Conservation (phyloP, 805 yeast genomes). For the Pichia paraexigua region DNA sequence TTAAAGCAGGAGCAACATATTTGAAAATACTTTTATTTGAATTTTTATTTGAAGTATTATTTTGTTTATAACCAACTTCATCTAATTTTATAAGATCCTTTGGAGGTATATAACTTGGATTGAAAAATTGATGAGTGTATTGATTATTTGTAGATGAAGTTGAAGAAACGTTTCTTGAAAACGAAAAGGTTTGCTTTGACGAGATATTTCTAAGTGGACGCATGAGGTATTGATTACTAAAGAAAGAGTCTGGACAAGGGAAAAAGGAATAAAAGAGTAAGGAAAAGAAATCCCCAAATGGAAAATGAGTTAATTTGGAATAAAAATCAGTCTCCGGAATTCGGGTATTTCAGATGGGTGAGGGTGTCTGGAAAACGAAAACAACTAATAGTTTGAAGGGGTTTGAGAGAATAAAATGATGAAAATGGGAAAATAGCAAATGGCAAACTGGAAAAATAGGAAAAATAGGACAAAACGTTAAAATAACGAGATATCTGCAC, state of each 20-base stretch:
- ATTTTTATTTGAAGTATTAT: slow-evolving; percentile 9
- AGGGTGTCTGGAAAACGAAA: no score
- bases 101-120: slow-evolving; percentile 28
- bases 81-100: slow-evolving; percentile 23
- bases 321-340: no score
- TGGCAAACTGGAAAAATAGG: no score
- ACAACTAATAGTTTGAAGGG: no score
- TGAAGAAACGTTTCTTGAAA: slow-evolving; percentile 12
- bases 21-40: slow-evolving; percentile 17
- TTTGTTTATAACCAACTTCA: slow-evolving; percentile 20
- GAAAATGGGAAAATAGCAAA: no score
- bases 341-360: no score
- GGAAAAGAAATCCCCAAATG: no score
- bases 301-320: no score
- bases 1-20: slow-evolving; percentile 19
- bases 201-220: slow-evolving; percentile 22
- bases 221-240: slow-evolving; percentile 7
- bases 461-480: no score
- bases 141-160: slow-evolving; percentile 11
- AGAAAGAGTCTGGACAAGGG: neutral
- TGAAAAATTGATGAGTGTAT: slow-evolving; percentile 26
- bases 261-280: neutral
- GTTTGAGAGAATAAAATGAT: no score
- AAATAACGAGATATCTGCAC: no score
- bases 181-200: slow-evolving; percentile 11